Evolutionary conservation across 352 stramenopile genomes (phyloP).

Genomic region (Aphanomyces euteiches): DNA sequence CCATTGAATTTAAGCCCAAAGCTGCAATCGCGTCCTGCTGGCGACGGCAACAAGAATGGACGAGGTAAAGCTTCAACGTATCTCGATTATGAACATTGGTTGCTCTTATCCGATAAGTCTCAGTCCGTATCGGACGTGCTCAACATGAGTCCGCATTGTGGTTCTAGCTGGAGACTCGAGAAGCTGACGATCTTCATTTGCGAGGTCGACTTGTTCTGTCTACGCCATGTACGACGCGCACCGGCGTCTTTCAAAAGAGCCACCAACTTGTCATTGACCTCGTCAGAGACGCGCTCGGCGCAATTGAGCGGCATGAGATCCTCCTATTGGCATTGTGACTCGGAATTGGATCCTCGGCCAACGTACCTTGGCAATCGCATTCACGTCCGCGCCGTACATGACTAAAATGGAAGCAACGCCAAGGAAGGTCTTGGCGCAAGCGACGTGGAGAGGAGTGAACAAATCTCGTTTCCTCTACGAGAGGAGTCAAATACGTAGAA

Average conservation of each 20-base stretch:
- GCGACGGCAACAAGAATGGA: too few relatives aligned
- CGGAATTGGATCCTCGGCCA: background rate
- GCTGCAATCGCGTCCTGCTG: too few relatives aligned
- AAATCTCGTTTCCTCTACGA: slow-evolving; percentile 50
- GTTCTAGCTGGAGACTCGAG: too few relatives aligned
- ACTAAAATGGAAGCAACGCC: slow-evolving; percentile 58
- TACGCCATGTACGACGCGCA: slow-evolving; percentile 58
- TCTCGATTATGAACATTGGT: too few relatives aligned
- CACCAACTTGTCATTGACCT: slow-evolving; percentile 36
- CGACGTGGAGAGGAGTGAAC: slow-evolving; percentile 59
- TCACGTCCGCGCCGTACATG: slow-evolving; percentile 67
- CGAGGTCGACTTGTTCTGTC: background rate
- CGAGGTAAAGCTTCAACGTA: too few relatives aligned
- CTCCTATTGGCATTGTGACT: slow-evolving; percentile 37
- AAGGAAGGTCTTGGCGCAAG: slow-evolving; percentile 59
- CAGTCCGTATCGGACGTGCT: too few relatives aligned
- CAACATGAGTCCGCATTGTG: too few relatives aligned
- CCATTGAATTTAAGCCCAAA: too few relatives aligned
- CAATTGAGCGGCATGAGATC: slow-evolving; percentile 64
- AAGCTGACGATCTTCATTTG: too few relatives aligned
- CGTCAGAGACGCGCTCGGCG: slow-evolving; percentile 34
- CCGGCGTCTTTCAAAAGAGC: slow-evolving; percentile 43
- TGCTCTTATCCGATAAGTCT: too few relatives aligned
- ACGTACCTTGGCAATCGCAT: slow-evolving; percentile 56
- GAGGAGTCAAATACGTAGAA: too few relatives aligned